A percentile compares a stretch with the other conserved stretches of the same genome.
These are phyloP conservation scores for Pleurotus sapidus DNA, from an alignment of 768 basidiomycete genomes.

Conservation along the genomic window DNA sequence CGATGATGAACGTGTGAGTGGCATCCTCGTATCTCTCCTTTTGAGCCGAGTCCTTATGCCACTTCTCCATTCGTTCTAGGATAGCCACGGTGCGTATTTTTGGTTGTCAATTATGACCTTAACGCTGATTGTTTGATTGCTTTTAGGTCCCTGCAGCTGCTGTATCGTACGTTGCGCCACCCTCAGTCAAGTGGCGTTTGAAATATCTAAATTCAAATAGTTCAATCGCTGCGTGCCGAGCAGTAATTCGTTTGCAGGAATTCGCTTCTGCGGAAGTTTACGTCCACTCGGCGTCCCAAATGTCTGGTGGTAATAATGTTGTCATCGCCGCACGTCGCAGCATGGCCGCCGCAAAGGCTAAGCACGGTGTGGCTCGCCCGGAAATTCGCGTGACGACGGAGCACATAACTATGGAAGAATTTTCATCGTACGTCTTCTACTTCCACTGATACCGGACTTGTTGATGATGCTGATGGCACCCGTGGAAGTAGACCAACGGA, in stretches of 20 bases:
- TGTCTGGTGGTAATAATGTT: slow-evolving; percentile 18
- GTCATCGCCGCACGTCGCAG: slow-evolving; percentile 29
- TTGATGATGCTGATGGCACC: background rate
- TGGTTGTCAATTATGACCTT: background rate
- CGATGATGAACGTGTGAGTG: slow-evolving; percentile 62
- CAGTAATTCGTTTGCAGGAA: slow-evolving; percentile 64
- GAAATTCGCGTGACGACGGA: slow-evolving; percentile 60
- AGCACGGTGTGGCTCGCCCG: slow-evolving; percentile 30
- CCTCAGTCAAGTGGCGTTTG: background rate
- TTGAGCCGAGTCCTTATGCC: background rate
- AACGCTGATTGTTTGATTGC: background rate
- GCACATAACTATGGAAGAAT: slow-evolving; percentile 59
- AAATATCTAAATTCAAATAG: slow-evolving; percentile 20
- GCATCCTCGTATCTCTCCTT: background rate
- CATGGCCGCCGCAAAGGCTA: slow-evolving; percentile 25
- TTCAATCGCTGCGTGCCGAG: slow-evolving; percentile 64
- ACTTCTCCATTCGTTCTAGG: slow-evolving; percentile 24
- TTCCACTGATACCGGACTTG: background rate
- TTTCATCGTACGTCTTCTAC: slow-evolving; percentile 33
- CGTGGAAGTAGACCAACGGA: slow-evolving; percentile 14
- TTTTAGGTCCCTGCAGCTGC: slow-evolving; percentile 60
- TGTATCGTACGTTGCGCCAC: slow-evolving; percentile 44
- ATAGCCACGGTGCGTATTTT: slow-evolving; percentile 46
- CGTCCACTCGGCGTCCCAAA: slow-evolving; percentile 41
- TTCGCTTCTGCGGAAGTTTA: slow-evolving; percentile 45